phyloP scores from a whole-genome alignment of 352 stramenopile species.

The Phytopythium vexans region DNA sequence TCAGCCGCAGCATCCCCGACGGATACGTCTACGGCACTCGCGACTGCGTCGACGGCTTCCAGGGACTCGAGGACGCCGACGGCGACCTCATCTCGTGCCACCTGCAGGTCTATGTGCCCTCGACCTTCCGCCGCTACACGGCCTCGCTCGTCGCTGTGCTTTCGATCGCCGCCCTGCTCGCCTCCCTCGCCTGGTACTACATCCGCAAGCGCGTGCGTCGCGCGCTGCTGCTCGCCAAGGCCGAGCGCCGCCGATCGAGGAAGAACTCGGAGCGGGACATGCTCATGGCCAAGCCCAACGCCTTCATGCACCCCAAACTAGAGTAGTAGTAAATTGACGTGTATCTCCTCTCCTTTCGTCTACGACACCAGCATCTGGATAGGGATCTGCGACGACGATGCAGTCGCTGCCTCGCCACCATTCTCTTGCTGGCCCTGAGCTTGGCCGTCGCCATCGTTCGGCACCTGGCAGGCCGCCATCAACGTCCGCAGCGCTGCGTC shows the following conservation, averaged over 20 bases:
- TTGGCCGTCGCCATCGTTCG: slow-evolving; percentile 7
- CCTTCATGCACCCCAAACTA: slow-evolving; percentile 61
- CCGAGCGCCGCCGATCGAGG: slow-evolving; percentile 82
- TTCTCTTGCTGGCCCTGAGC: slow-evolving; percentile 10
- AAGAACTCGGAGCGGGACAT: slow-evolving; percentile 65
- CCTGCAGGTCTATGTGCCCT: slow-evolving; percentile 93
- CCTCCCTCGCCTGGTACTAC: slow-evolving; percentile 81
- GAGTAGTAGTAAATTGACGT: slow-evolving; percentile 31
- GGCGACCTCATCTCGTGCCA: slow-evolving; percentile 93
- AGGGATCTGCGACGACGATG: slow-evolving; percentile 35
- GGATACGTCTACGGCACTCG: slow-evolving; percentile 92
- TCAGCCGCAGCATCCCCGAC: slow-evolving; percentile 60
- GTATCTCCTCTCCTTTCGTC: slow-evolving; percentile 5
- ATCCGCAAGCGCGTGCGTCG: slow-evolving; percentile 80
- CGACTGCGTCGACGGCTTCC: slow-evolving; percentile 91
- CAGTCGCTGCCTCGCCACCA: neutral
- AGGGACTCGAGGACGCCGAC: slow-evolving; percentile 88
- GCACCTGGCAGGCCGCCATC: too few species aligned
- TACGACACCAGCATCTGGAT: slow-evolving; percentile 77
- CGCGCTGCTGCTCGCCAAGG: slow-evolving; percentile 86
- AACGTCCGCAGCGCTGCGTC: too few species aligned
- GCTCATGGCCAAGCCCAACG: slow-evolving; percentile 38
- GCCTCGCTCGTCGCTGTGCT: slow-evolving; percentile 72
- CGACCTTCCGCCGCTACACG: slow-evolving; percentile 77
- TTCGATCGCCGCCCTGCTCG: slow-evolving; percentile 59